Evolutionary conservation across 1,139 yeast genomes (phyloP), one percentile per base, ranked within the genome.

Genomic region (Saccharomyces hybrid): DNA sequence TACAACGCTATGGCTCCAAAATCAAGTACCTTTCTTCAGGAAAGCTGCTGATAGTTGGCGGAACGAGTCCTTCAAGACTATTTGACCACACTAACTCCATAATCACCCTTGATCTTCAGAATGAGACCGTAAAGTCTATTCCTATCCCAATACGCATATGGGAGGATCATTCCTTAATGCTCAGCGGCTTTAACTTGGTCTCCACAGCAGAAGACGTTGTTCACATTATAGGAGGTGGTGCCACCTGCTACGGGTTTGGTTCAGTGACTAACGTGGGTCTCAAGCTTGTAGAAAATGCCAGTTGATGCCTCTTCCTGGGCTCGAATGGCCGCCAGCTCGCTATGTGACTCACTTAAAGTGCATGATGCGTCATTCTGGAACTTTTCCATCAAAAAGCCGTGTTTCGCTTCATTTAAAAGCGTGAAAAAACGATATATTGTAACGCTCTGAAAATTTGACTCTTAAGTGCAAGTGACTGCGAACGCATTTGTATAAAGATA

Each of bases 171-270:
- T 73, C 78, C 1, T 14, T 64, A 11, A 71, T 86, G 58, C 71
- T 85, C 27, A 77, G 83, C 13, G 93, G 93, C 0, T 80, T 80
- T 61, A 79, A 77, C 31, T 53, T 81, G 46, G 70, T 74, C 2
- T 60, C 62, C 9, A 49, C 58, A 11, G 55, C 60, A 1, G 14
- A 32, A 4, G 62, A 62, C 5, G 60, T 61, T 3, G 59, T 75
- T 5, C 50, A 70, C 2, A 62, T 82, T 3, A 61, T 82, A 44
- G 88, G 87, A 4, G 96, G 96, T 5, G 95, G 95, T 2, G 91
- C 86, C 0, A 89, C 87, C 1, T 88, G 96, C 66, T 88, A 86
- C 64, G 86, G 93, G 0, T 88, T 87, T 72, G 96, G 96, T 0
- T 81, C 89, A 29, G 80, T 77, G 49, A 84, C 84, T 78, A 85